Conservation (phyloP, 345 rosid genomes). For the Moringa oleifera region DNA sequence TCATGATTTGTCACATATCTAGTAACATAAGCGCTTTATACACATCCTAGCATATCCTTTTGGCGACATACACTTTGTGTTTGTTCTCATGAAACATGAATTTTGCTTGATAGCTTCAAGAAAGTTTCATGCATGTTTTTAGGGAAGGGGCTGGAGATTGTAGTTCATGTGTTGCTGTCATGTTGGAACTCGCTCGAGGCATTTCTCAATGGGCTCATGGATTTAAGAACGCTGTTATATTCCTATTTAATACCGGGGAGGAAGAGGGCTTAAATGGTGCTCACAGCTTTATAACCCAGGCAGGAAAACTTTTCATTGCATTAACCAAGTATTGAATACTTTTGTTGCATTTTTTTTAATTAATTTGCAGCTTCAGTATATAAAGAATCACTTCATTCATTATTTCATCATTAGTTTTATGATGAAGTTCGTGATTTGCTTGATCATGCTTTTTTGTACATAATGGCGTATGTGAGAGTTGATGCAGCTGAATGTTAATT, state of each 20-base stretch:
- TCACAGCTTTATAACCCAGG: conserved; percentile 98
- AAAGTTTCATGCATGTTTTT: conserved; percentile 17
- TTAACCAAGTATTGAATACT: neutral
- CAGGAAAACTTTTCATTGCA: conserved; percentile 18
- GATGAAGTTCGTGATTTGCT: no score
- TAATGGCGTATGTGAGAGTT: no score
- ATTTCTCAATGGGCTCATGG: conserved; percentile 94
- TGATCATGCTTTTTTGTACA: no score
- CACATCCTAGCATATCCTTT: neutral
- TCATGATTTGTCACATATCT: neutral
- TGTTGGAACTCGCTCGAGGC: conserved; percentile 94
- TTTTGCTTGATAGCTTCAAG: neutral
- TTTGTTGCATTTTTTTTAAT: no score
- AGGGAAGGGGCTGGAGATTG: conserved; percentile 99
- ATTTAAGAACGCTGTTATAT: conserved; percentile 79
- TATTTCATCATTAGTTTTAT: no score
- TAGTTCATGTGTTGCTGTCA: conserved; percentile 91
- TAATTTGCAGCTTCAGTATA: neutral
- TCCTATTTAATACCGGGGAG: conserved; percentile 89
- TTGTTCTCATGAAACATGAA: neutral
- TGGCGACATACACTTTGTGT: neutral
- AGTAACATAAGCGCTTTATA: no score
- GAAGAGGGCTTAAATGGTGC: conserved; percentile 98
- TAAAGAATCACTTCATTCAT: neutral
- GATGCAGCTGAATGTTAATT: no score